phyloP scores from a whole-genome alignment of 768 basidiomycete species.

The Kwoniella sp. region DNA sequence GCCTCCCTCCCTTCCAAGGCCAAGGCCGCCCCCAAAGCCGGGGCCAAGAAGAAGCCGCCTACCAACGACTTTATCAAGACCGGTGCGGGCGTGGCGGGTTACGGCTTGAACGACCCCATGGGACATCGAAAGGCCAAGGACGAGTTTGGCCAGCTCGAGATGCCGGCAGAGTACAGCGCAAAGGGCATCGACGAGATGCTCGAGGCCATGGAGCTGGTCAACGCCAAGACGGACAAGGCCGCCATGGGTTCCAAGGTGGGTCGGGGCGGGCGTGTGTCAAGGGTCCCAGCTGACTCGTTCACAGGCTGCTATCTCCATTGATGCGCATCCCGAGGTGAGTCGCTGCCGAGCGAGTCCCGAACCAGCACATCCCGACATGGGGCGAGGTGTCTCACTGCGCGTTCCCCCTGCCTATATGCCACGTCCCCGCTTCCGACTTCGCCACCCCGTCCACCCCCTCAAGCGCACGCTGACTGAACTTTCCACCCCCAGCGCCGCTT shows the following conservation, averaged over 20 bases:
- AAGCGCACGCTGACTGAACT: no score
- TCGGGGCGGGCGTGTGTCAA: background rate
- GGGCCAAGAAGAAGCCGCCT: constrained; percentile 59
- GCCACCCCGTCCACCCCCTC: no score
- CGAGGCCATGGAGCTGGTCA: constrained; percentile 82
- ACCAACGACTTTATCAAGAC: constrained; percentile 75
- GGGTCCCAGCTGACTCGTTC: background rate
- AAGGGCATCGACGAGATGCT: constrained; percentile 87
- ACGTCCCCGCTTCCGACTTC: no score
- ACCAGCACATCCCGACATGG: no score
- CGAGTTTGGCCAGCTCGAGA: constrained; percentile 44
- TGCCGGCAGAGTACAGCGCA: constrained; percentile 68
- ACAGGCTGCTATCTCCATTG: constrained; percentile 12
- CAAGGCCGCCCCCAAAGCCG: constrained; percentile 59
- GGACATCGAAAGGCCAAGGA: constrained; percentile 32
- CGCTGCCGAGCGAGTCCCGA: no score
- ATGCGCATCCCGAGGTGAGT: constrained; percentile 75
- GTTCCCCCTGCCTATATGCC: no score
- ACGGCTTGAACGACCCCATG: constrained; percentile 40
- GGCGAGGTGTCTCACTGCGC: no score
- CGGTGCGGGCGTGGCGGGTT: constrained; percentile 54
- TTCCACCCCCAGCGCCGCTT: constrained; percentile 65
- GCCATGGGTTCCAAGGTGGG: constrained; percentile 68
- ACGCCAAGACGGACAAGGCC: constrained; percentile 87
- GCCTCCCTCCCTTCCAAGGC: constrained; percentile 57